Conservation (phyloP, 441 rosid species). For the Euphorbia schlechtendalii region DNA sequence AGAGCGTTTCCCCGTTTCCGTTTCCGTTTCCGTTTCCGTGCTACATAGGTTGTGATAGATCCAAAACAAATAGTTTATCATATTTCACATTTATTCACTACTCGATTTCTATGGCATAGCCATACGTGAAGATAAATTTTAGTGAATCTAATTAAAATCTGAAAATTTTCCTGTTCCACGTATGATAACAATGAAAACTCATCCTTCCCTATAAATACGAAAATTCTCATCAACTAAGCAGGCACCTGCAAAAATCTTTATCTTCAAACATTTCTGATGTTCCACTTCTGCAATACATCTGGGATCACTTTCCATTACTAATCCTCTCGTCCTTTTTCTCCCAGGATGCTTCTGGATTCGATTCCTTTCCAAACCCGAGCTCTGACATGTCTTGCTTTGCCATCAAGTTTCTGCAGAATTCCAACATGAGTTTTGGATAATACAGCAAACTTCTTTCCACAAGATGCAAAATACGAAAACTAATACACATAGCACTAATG, state of each 20-base stretch:
- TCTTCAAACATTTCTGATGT: not conserved
- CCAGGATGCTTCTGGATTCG: conserved; percentile 24
- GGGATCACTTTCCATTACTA: conserved; percentile 19
- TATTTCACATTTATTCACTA: no score
- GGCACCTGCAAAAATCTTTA: not conserved
- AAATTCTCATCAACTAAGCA: not conserved
- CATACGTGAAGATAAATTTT: no score
- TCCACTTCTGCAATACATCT: not conserved
- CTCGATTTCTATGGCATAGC: no score
- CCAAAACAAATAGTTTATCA: no score
- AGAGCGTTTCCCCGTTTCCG: no score
- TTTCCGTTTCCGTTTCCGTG: no score
- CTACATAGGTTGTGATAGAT: no score
- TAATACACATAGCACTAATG: not conserved
- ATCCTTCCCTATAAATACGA: no score
- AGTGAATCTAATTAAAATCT: no score
- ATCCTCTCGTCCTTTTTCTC: conserved; percentile 28
- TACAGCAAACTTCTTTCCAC: not conserved
- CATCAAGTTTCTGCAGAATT: conserved; percentile 68
- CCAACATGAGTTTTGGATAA: conserved; percentile 2
- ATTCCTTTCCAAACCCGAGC: conserved; percentile 57
- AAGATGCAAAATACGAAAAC: not conserved
- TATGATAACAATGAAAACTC: no score
- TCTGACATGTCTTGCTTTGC: conserved; percentile 77
- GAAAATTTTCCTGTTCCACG: no score